Base-by-base conservation (phyloP, 1,139 yeast species). In the Taphrina communis region DNA sequence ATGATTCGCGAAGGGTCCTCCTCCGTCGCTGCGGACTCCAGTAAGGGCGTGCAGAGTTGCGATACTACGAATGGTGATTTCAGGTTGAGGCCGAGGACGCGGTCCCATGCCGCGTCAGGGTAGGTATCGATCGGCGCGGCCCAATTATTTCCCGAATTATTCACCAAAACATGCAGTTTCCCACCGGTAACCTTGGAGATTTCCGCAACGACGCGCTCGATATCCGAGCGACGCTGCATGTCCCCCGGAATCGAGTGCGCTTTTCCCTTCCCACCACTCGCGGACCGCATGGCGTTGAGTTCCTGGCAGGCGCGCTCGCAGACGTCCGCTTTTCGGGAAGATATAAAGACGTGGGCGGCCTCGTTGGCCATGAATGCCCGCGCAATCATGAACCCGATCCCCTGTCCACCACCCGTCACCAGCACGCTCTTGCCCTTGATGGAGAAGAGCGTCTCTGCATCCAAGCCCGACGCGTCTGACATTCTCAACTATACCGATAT, bases 71-170 rank as follows among this genome's bases (percentile, higher is more conserved):
- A 89, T 35, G 88, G 93, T n/a, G 92, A 89, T 70, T 84, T 84
- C 42, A 89, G 81, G 75, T 89, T 89, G 75, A 89, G 82, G 69
- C 83, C 83, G 76, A 88, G 77, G 80, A 62, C 80, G 79, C 63
- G 88, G 72, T 82, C 85, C 73, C 89, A 79, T 0, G 90, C 92
- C 3, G 79, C 72, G 56, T 86, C 86, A 0, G 90, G 86, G 75
- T 88, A 93, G 5, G 80, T 80, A 57, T 82, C 87, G 69, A 88
- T 78, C 41, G 84, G 84, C 5, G 86, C 88, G 42, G 93, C 94
- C 94, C 94, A 89, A 17, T 88, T 80, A 11, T 93, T 92, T 62
- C 95, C 95, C 14, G 94, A 94, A 74, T 89, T 89, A 70, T 93
- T 91, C 74, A 88, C 81, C 72, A 89, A 80, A 71, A 89, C 87